Conservation (phyloP, 1,284 basidiomycete genomes). For the Irpex rosettiformis region DNA sequence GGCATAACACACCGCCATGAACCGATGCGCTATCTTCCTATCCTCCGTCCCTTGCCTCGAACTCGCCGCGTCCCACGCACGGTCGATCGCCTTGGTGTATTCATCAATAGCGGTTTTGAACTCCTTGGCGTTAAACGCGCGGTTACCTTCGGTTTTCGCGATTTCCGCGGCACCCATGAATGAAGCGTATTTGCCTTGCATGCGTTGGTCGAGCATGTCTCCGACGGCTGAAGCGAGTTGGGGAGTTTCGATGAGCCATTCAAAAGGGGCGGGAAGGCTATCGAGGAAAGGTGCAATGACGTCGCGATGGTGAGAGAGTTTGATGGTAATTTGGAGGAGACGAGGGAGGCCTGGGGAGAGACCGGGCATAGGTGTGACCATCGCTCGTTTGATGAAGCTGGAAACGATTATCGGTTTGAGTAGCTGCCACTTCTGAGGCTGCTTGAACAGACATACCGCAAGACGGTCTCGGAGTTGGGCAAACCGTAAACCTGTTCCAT, state of each 20-base stretch:
- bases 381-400: constrained; percentile 1
- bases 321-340: not conserved
- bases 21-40: not conserved
- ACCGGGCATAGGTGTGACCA: not conserved
- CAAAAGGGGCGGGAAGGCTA: constrained; percentile 28
- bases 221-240: not conserved
- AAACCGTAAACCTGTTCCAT: not conserved
- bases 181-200: not conserved
- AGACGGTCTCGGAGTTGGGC: not conserved
- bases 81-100: not conserved
- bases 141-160: not conserved
- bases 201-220: not conserved
- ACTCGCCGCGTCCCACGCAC: not conserved
- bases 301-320: not conserved
- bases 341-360: not conserved
- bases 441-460: not conserved
- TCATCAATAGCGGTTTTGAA: not conserved
- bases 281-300: constrained; percentile 29
- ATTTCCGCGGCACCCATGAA: not conserved
- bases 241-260: constrained; percentile 29
- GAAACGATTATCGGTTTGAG: not conserved
- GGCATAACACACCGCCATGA: constrained; percentile 25
- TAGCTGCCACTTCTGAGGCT: not conserved
- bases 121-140: not conserved
- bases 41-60: not conserved